Conservation (phyloP, 1,284 basidiomycete species). For the Serendipita sp. region DNA sequence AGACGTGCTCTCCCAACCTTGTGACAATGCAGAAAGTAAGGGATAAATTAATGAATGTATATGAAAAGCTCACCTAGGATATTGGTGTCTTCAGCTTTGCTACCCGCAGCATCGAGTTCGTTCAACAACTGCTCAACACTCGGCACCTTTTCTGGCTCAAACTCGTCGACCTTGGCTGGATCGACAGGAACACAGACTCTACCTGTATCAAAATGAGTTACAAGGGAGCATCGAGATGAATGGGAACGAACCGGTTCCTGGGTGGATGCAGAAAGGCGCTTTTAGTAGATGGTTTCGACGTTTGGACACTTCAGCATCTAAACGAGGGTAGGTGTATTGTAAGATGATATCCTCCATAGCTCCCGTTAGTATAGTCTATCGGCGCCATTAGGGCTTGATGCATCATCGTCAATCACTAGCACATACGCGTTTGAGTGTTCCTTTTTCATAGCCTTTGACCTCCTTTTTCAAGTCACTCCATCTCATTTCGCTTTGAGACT, state of each 20-base stretch:
- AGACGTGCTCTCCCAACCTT: slow-evolving; percentile 60
- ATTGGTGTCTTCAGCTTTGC: slow-evolving; percentile 24
- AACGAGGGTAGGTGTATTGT: slow-evolving; percentile 90
- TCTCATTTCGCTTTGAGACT: slow-evolving; percentile 26
- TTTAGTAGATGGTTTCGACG: slow-evolving; percentile 97
- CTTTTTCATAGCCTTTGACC: slow-evolving; percentile 19
- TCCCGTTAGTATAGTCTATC: slow-evolving; percentile 25
- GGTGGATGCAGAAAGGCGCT: slow-evolving; percentile 93
- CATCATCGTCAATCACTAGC: background rate
- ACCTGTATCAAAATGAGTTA: slow-evolving; percentile 29
- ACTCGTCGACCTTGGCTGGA: slow-evolving; percentile 60
- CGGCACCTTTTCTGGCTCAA: slow-evolving; percentile 77
- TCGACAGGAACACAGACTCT: slow-evolving; percentile 91
- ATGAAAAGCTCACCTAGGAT: slow-evolving; percentile 17
- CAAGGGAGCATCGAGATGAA: background rate
- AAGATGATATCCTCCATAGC: slow-evolving; percentile 79
- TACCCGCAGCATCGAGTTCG: slow-evolving; percentile 44
- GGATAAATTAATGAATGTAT: slow-evolving; percentile 1
- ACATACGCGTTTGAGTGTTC: background rate
- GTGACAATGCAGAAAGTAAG: background rate
- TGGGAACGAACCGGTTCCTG: slow-evolving; percentile 50
- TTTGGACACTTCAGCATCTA: slow-evolving; percentile 95
- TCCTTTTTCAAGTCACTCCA: slow-evolving; percentile 52
- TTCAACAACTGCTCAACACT: slow-evolving; percentile 71
- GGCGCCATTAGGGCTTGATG: background rate